Base-by-base conservation (phyloP, 805 yeast genomes). In the Yarrowia sp. region DNA sequence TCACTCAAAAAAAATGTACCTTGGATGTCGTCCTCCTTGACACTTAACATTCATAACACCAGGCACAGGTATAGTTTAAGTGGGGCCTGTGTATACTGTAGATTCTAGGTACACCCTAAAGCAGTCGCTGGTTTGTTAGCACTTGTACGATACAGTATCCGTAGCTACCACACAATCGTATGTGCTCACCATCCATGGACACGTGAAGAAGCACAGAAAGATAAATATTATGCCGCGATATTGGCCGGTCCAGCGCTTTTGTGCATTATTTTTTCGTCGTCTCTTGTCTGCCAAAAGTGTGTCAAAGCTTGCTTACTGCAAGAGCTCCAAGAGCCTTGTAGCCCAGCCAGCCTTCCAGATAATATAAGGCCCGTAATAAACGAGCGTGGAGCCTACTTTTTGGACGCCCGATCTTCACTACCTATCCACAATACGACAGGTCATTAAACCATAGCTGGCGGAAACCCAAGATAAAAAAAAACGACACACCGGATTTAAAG, bases 311-410 rank as follows among this genome's bases (percentile, higher is more conserved):
- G 38, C 14, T 5, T 20, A 15, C 4, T 19, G 13, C 46, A n/a
- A 2, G 49, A 44, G 49, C 36, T 9, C 10, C 10, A 36, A 36
- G 13, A 12, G 13, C 13, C 38, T 24, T 46, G 34, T 46, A 24
- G 50, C 3, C 50, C 55, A 50, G 24, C 55, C 55, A 33, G 55
- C 52, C 52, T 30, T 20, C 14, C 38, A 14, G 55, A 50, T 50
- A 50, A 50, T 50, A 50, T 14, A 50, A 34, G 24, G 24, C 40
- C 34, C 39, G 19, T 30, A 47, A 47, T 47, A 47, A 47, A 47
- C 38, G 20, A 10, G 10, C 20, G n/a, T 3, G 13, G 17, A 24
- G 53, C 38, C 38, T 15, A 50, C 55, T 17, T 50, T 17, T 50
- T 36, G 10, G 38, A 36, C 30, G 38, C 38, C 38, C 38, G 38